phyloP scores from a whole-genome alignment of 2,329 filamentous ascomycete genomes.

The Macroventuria anomochaeta region DNA sequence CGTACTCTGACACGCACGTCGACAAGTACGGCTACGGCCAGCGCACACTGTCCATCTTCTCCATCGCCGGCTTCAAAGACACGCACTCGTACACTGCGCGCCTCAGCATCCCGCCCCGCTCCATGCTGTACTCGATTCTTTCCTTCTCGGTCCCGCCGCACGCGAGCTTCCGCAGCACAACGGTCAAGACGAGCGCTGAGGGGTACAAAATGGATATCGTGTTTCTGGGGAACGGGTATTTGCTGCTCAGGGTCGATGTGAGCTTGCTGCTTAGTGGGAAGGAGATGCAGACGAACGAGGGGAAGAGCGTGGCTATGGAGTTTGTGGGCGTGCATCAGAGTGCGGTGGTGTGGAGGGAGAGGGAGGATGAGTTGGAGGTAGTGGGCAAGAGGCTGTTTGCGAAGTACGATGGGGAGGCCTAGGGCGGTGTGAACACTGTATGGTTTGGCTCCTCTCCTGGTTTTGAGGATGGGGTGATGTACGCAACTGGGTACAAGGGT shows the following conservation, averaged over 20 bases:
- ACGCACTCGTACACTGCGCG: slow-evolving; percentile 31
- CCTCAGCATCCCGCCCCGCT: slow-evolving; percentile 37
- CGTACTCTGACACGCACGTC: slow-evolving; percentile 31
- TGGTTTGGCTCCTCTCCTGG: too few relatives aligned
- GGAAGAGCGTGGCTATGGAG: slow-evolving; percentile 28
- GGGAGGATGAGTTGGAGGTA: slow-evolving; percentile 26
- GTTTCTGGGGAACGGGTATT: slow-evolving; percentile 41
- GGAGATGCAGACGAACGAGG: slow-evolving; percentile 13
- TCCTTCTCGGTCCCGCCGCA: slow-evolving; percentile 36
- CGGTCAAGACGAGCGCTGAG: slow-evolving; percentile 31
- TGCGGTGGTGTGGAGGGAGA: slow-evolving; percentile 22
- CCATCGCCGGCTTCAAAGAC: slow-evolving; percentile 23
- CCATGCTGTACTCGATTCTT: slow-evolving; percentile 27
- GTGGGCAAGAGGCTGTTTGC: slow-evolving; percentile 26
- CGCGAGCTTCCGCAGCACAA: slow-evolving; percentile 32
- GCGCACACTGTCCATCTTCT: slow-evolving; percentile 32
- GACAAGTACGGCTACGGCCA: slow-evolving; percentile 39
- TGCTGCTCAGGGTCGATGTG: slow-evolving; percentile 36
- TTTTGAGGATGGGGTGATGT: too few relatives aligned
- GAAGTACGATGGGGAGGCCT: slow-evolving; percentile 24
- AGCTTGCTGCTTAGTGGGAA: slow-evolving; percentile 37
- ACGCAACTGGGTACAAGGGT: too few relatives aligned
- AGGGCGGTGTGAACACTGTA: too few relatives aligned
- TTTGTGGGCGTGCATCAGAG: slow-evolving; percentile 32
- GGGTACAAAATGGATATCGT: slow-evolving; percentile 34